A percentile compares a stretch with the other conserved stretches of the same genome.
Conservation (phyloP, 2,329 filamentous ascomycete species). For the Sordariomycetes sp. region DNA sequence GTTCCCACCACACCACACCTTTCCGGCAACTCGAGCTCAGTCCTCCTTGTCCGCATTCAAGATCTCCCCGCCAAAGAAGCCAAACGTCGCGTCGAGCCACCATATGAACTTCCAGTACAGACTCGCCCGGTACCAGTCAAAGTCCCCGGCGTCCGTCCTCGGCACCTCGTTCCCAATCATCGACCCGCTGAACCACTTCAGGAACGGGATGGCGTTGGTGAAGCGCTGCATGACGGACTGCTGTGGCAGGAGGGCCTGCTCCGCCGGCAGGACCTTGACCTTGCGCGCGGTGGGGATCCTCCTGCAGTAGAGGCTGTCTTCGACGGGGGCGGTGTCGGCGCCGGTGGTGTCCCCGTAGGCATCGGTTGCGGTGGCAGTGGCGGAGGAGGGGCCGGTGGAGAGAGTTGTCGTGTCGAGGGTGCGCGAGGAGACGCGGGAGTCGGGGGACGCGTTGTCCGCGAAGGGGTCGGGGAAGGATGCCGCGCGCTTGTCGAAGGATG, state of each 20-base stretch:
- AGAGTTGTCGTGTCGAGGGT: slow-evolving; percentile 35
- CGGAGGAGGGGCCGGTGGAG: slow-evolving; percentile 29
- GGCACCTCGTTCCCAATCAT: slow-evolving; percentile 69
- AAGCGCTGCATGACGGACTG: slow-evolving; percentile 51
- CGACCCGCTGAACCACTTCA: slow-evolving; percentile 58
- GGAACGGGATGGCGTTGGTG: slow-evolving; percentile 51
- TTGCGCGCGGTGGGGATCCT: slow-evolving; percentile 54
- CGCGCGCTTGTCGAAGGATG: slow-evolving; percentile 9
- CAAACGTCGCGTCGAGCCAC: slow-evolving; percentile 45
- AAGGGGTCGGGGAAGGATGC: slow-evolving; percentile 20
- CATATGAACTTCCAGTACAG: slow-evolving; percentile 57
- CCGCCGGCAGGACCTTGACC: slow-evolving; percentile 51
- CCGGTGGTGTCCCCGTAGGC: not conserved
- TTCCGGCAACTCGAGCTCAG: slow-evolving; percentile 13
- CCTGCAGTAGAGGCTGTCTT: slow-evolving; percentile 37
- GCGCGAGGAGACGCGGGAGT: slow-evolving; percentile 35
- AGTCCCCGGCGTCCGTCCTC: slow-evolving; percentile 56
- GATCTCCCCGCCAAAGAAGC: slow-evolving; percentile 45
- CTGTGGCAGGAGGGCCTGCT: slow-evolving; percentile 58
- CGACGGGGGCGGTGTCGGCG: slow-evolving; percentile 1
- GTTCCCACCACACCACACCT: not conserved
- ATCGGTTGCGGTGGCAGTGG: slow-evolving; percentile 31
- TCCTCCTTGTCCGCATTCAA: slow-evolving; percentile 45
- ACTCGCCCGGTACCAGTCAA: slow-evolving; percentile 60
- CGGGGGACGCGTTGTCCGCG: slow-evolving; percentile 25